phyloP scores from a whole-genome alignment of 805 yeast genomes.

The Cyberlindnera veronae region DNA sequence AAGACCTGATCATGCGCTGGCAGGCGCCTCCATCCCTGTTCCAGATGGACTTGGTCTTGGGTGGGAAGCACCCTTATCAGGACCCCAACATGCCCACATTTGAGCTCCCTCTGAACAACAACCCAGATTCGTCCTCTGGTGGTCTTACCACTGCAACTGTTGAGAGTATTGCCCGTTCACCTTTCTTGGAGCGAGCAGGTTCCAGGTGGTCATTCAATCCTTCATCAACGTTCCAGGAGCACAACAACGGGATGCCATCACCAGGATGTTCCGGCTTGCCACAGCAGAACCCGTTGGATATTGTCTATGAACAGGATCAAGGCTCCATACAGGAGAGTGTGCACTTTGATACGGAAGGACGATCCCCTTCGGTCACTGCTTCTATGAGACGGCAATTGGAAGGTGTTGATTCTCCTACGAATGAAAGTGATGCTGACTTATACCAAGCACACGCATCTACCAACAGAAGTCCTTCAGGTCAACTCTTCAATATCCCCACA shows the following conservation, averaged over 20 bases:
- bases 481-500: background rate
- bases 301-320: background rate
- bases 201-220: background rate
- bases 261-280: background rate
- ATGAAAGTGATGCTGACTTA: background rate
- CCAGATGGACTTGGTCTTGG: constrained; percentile 28
- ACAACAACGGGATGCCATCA: background rate
- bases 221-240: background rate
- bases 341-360: too few relatives aligned
- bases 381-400: background rate
- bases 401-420: background rate
- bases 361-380: background rate
- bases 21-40: constrained; percentile 29
- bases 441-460: background rate
- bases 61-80: constrained; percentile 34
- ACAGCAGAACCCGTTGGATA: too few relatives aligned
- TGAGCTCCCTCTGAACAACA: constrained; percentile 2
- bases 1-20: constrained; percentile 35
- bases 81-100: constrained; percentile 20
- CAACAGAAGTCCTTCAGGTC: background rate
- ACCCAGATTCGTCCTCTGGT: background rate
- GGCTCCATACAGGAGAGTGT: background rate
- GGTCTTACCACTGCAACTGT: background rate
- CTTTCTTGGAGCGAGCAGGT: background rate
- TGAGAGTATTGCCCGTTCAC: background rate